Base-by-base conservation (phyloP, 495 filamentous ascomycete species). In the Chlorociboria aeruginascens region DNA sequence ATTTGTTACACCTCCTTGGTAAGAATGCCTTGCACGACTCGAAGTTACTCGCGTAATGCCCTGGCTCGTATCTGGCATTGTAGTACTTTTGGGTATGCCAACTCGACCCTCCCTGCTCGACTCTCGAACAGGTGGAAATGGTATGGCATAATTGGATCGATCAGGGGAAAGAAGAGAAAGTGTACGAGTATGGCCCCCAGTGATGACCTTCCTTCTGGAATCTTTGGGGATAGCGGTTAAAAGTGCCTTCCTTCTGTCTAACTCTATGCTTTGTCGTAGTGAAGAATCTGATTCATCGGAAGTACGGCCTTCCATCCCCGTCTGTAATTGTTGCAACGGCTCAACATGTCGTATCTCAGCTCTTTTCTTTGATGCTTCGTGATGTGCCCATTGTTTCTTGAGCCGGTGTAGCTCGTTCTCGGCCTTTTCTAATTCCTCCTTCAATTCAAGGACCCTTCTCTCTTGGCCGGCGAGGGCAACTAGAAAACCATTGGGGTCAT, bases 401-500 rank as follows among this genome's bases (percentile, higher is more conserved):
- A 97, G 68, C 48, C 68, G 77, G 31, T 69, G 65, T 48, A 98
- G 67, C 32, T 95, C 87, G 3, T 63, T 60, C 59, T 97, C 92
- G 8, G 92, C 89, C 45, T 79, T 80, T 7, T 67, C 62, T 10
- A 98, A 71, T 61, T 96, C 92, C 62, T 97, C 92, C 41, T 80
- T 82, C 30, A 97, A 70, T 68, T 97, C 92, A 36, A 98, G 67
- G 6, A 98, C 90, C 43, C 78, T 79, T n/a, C 92, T 79, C 61
- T 98, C 92, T 63, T 96, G 89, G 6, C 86, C 82, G 11, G 92
- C 92, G 46, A 97, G 81, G 31, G 86, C 84, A 32, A 86, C 86
- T 35, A 98, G 77, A 51, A 95, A 83, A n/a, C 78, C 74, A 55
- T 71, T 81, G 20, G 83, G 69, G 54, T 93, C 86, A 35, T 68